phyloP scores from a whole-genome alignment of 805 yeast species.

The Zygoascus biomembranicola region DNA sequence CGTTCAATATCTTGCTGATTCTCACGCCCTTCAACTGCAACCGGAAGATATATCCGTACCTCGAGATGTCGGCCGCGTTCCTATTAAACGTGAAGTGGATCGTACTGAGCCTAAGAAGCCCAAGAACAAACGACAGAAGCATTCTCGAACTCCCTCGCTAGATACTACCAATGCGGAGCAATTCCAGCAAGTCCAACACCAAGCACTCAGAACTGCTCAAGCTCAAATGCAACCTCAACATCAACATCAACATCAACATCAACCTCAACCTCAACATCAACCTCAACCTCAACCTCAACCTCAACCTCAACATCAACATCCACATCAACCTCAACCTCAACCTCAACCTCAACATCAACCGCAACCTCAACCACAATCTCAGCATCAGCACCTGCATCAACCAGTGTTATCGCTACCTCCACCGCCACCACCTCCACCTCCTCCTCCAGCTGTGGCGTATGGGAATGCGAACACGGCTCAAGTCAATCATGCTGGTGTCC shows the following conservation, averaged over 20 bases:
- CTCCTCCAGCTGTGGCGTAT: conserved; percentile 1
- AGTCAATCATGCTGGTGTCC: background rate
- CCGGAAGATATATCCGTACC: background rate
- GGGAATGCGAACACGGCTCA: background rate
- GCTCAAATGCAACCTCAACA: conserved; percentile 2
- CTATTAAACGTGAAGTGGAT: background rate
- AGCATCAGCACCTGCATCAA: conserved; percentile 3
- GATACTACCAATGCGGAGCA: background rate
- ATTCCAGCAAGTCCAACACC: background rate
- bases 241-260: conserved; percentile 8
- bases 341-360: conserved; percentile 5
- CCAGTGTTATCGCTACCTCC: conserved; percentile 1
- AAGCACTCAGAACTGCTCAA: background rate
- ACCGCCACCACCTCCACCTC: conserved; percentile 4
- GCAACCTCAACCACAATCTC: conserved; percentile 4
- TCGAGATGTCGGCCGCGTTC: background rate
- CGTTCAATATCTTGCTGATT: background rate
- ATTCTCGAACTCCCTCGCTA: background rate
- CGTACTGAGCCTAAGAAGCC: background rate
- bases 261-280: conserved; percentile 4
- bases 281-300: conserved; percentile 6
- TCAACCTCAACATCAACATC: conserved; percentile 4
- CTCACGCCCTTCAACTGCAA: background rate
- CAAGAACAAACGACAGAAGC: background rate
- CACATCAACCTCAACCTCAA: background rate